Conservation (phyloP, 2,329 filamentous ascomycete genomes). For the Claviceps cyperi region DNA sequence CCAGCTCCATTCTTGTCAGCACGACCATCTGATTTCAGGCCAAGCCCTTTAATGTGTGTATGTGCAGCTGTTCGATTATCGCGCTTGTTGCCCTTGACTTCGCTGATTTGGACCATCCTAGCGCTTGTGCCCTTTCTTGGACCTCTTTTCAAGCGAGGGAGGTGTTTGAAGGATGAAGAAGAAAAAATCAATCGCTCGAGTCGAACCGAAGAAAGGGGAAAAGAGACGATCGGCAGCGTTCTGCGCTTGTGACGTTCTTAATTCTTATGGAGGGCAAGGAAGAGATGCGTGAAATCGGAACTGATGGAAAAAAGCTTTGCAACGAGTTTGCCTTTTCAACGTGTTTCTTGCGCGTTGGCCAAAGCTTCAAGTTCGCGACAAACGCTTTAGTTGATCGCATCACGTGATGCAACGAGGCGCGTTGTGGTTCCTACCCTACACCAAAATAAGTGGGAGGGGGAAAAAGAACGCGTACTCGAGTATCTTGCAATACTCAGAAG, state of each 20-base stretch:
- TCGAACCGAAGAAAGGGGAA: neutral
- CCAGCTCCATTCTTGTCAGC: conserved; percentile 68
- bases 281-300: neutral
- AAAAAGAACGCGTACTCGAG: too few species aligned
- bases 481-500: too few species aligned
- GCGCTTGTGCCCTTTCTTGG: conserved; percentile 13
- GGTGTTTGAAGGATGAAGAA: neutral
- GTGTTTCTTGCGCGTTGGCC: neutral
- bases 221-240: neutral
- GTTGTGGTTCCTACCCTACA: neutral
- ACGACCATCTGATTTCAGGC: conserved; percentile 70
- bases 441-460: neutral
- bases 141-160: neutral
- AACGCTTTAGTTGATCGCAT: neutral
- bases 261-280: neutral
- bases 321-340: neutral
- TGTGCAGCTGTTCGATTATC: conserved; percentile 94
- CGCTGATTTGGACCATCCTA: conserved; percentile 77
- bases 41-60: conserved; percentile 94
- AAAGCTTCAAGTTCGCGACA: neutral
- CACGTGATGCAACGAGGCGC: neutral
- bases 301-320: neutral
- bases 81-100: conserved; percentile 86
- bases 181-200: neutral
- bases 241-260: neutral